Conservation (phyloP, 108 stramenopile species). For the Poteriospumella lacustris region DNA sequence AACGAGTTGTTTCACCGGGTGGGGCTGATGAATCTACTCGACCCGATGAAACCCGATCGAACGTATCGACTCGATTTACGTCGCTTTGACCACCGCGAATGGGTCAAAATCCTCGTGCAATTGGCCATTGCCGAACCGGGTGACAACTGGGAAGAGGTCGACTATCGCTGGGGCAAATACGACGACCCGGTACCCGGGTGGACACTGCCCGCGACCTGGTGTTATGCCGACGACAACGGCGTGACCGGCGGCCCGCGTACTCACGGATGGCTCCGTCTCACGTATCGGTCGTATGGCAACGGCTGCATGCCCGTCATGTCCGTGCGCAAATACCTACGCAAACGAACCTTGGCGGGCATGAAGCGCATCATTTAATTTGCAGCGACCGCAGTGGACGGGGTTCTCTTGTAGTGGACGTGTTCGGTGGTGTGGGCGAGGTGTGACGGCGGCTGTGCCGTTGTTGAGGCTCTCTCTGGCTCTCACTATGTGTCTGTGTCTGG, state of each 20-base stretch:
- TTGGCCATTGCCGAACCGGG: constrained; percentile 27
- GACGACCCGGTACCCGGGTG: constrained; percentile 22
- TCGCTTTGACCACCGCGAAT: constrained; percentile 25
- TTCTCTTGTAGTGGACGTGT: too few relatives aligned
- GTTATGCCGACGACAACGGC: neutral
- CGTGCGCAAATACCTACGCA: neutral
- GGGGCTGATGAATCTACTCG: constrained; percentile 20
- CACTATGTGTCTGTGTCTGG: too few relatives aligned
- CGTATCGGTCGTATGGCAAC: constrained; percentile 11
- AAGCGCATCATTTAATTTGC: too few relatives aligned
- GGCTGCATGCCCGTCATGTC: constrained; percentile 12
- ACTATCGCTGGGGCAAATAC: constrained; percentile 26
- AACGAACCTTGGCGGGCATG: constrained; percentile 5
- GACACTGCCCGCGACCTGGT: constrained; percentile 13
- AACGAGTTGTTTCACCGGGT: constrained; percentile 26
- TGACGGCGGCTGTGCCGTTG: too few relatives aligned
- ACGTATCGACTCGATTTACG: constrained; percentile 19
- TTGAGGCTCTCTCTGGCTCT: too few relatives aligned
- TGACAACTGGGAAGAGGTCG: constrained; percentile 25
- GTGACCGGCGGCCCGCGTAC: neutral
- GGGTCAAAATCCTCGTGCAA: constrained; percentile 4
- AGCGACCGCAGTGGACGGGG: too few relatives aligned
- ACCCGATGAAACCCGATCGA: constrained; percentile 26
- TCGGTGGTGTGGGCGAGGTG: too few relatives aligned
- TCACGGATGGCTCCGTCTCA: constrained; percentile 11